Evolutionary conservation across 2,329 filamentous ascomycete species (phyloP), one percentile per base, ranked within the genome.

Genomic region (Trichoderma simmonsii): DNA sequence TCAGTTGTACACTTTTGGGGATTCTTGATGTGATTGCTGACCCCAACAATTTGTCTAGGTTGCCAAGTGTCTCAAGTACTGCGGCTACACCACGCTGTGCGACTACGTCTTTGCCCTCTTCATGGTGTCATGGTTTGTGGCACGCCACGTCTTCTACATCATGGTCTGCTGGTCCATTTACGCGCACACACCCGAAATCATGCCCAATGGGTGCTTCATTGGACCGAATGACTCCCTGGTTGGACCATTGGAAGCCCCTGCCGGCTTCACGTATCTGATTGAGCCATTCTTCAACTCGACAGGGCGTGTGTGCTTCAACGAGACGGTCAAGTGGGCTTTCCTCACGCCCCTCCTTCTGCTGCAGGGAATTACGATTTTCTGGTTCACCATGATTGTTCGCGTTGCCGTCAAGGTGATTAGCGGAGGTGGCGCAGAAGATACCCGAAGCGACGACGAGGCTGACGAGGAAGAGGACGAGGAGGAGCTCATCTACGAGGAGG

Each of bases 11-110:
- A 24, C 18, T 28, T 32, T 43, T 28, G 26, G n/a, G 24, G 26
- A 12, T 59, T 39, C 9, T 0, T 36, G 21, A 39, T 34, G 36
- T n/a, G 66, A 14, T 24, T 14, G 21, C 66, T 69, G 56, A 69
- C 66, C 18, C 48, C 48, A 54, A 43, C 15, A 34, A 34, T 34
- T 24, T 15, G 2, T 48, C 39, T 73, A 97, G 94, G 85, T 90
- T 34, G 96, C 96, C 76, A 99, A 99, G 82, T 93, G 95, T 77
- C 89, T 98, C 76, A 98, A 97, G 81, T 99, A 98, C 80, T 85
- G 94, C 66, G 92, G 92, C 73, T 94, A 88, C 81, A 89, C 90
- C 74, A 91, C 84, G 4, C 82, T 91, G 69, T 98, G 95, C 85
- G 96, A 98, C 79, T 83, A 91, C 73, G 89, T 90, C 64, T 98